Conservation (phyloP, 257 asterid species). For the Plectranthus barbatus region DNA sequence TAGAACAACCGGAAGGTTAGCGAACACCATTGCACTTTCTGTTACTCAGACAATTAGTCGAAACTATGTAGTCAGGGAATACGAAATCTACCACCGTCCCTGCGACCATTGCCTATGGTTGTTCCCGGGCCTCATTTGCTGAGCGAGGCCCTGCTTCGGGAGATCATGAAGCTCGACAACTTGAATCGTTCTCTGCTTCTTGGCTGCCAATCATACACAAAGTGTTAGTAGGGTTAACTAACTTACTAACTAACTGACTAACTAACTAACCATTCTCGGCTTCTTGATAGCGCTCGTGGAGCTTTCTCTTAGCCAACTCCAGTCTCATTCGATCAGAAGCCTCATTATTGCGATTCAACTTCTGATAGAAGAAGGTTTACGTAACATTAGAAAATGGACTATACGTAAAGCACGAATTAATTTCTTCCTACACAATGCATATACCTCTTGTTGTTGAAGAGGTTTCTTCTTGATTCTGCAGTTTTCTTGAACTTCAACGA, state of each 20-base stretch:
- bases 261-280: constrained; percentile 62
- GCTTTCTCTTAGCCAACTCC: constrained; percentile 62
- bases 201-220: constrained; percentile 33
- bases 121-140: constrained; percentile 40
- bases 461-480: constrained; percentile 35
- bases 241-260: neutral
- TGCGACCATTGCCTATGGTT: constrained; percentile 43
- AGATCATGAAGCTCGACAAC: constrained; percentile 78
- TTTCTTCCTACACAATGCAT: neutral
- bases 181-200: constrained; percentile 74
- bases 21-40: neutral
- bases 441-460: constrained; percentile 34
- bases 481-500: constrained; percentile 29
- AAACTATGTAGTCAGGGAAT: constrained; percentile 2
- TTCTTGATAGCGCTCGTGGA: constrained; percentile 66
- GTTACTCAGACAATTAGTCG: neutral
- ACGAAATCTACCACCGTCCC: constrained; percentile 37
- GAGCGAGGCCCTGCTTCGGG: constrained; percentile 57
- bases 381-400: neutral
- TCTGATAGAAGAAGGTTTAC: constrained; percentile 16
- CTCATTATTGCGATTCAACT: constrained; percentile 24
- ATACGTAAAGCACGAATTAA: neutral
- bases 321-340: constrained; percentile 28
- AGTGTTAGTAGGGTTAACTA: neutral
- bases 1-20: constrained; percentile 6